These are phyloP conservation scores for Zymoseptoria tritici DNA, from an alignment of 2,329 filamentous ascomycete species.

Conservation along the genomic window DNA sequence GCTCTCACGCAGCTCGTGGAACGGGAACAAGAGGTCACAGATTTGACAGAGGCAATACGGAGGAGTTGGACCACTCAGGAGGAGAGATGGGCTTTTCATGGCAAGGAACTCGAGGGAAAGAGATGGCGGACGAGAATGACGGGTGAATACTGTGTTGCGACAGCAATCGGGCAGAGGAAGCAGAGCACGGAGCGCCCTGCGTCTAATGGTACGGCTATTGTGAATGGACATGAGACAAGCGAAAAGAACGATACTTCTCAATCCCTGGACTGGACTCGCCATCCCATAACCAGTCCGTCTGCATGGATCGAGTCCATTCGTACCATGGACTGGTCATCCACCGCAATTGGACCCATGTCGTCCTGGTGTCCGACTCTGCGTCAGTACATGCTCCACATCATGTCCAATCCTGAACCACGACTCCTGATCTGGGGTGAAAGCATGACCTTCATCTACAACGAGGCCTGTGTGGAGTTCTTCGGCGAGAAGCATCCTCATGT, in stretches of 20 bases:
- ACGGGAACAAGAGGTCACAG: conserved; percentile 2
- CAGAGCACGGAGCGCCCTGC: background rate
- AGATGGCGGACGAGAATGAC: conserved; percentile 8
- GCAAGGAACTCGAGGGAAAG: conserved; percentile 6
- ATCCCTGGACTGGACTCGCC: conserved; percentile 25
- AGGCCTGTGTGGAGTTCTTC: conserved; percentile 21
- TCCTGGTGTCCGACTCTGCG: conserved; percentile 22
- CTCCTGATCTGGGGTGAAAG: conserved; percentile 29
- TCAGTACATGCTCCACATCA: conserved; percentile 19
- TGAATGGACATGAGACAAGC: background rate
- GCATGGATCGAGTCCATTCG: conserved; percentile 22
- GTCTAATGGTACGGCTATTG: background rate
- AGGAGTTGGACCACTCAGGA: background rate
- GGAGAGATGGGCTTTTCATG: conserved; percentile 6
- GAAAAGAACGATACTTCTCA: background rate
- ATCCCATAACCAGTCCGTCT: conserved; percentile 15
- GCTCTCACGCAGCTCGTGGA: conserved; percentile 8
- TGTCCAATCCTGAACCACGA: conserved; percentile 26
- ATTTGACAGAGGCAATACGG: conserved; percentile 5
- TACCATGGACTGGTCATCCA: conserved; percentile 25
- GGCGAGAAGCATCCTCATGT: conserved; percentile 20
- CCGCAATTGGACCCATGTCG: conserved; percentile 23
- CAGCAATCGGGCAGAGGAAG: background rate
- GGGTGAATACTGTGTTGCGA: background rate
- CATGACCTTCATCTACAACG: conserved; percentile 27